Percentiles rank a stretch among this genome's conserved stretches.
Evolutionary conservation across 352 stramenopile species (phyloP).

Genomic region (Elongisporangium undulatum): DNA sequence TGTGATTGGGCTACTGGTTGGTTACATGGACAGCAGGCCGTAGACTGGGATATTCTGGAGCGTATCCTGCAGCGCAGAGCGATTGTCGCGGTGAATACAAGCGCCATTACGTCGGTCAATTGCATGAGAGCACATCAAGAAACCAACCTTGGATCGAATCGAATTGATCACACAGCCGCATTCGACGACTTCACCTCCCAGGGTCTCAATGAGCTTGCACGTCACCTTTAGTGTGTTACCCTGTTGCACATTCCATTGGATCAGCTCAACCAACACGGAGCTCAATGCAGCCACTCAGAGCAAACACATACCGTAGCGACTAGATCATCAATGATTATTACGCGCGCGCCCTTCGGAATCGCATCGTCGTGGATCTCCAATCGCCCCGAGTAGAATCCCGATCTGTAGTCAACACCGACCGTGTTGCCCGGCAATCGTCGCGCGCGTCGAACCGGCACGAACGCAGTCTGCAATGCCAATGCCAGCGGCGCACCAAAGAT

Average conservation of each 20-base stretch:
- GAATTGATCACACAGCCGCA: slow-evolving; percentile 79
- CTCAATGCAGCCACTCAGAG: background rate
- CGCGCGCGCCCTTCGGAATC: slow-evolving; percentile 59
- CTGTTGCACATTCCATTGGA: slow-evolving; percentile 12
- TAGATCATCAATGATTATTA: slow-evolving; percentile 78
- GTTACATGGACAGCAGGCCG: too few relatives aligned
- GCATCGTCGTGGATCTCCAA: slow-evolving; percentile 83
- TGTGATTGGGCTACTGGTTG: too few relatives aligned
- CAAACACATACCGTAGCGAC: slow-evolving; percentile 53
- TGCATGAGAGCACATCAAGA: background rate
- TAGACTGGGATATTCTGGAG: too few relatives aligned
- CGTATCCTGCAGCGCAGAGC: too few relatives aligned
- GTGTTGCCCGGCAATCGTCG: slow-evolving; percentile 57
- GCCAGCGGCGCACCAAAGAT: slow-evolving; percentile 79
- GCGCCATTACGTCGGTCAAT: too few relatives aligned
- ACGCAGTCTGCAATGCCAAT: slow-evolving; percentile 53
- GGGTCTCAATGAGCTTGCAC: slow-evolving; percentile 64
- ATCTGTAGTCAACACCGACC: slow-evolving; percentile 79
- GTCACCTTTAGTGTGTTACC: slow-evolving; percentile 81
- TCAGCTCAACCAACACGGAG: slow-evolving; percentile 3
- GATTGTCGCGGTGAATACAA: too few relatives aligned
- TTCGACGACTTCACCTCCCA: slow-evolving; percentile 69
- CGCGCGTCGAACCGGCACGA: slow-evolving; percentile 70
- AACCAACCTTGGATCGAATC: slow-evolving; percentile 38
- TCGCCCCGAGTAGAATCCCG: slow-evolving; percentile 62